Base-by-base conservation (phyloP, 306 rosid species). In the Dalbergia cultrata region DNA sequence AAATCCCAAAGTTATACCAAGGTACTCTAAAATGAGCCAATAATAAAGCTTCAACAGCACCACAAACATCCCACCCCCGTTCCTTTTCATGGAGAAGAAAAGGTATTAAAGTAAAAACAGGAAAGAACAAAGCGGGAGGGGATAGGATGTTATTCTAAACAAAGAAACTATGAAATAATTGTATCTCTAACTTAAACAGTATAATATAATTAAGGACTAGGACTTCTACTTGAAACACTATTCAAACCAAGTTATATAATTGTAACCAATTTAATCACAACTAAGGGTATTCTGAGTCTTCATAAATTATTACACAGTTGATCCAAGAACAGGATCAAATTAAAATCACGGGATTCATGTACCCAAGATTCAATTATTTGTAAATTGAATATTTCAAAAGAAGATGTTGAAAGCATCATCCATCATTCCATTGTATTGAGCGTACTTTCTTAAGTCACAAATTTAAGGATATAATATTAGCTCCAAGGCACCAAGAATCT, bases 61-160 rank as follows among this genome's bases (percentile, higher is more conserved):
- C 96, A 33, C 96, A 93, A 77, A 93, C 96, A 6, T 93, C 87
- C 92, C 59, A 91, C 92, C 93, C 86, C 89, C 34, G 59, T 66
- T 53, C 19, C 0, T 53, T 53, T 53, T 6, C n/a, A 43, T 43
- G 9, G 9, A 16, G 58, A 53, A 53, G 9, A 16, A 16, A 53
- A 53, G 1, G 8, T 53, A 14, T 16, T 7, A 53, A 16, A 53
- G 21, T 16, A 17, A 53, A 53, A 53, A 53, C 9, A 43, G 59
- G 4, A 5, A 16, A 52, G 37, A 44, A 4, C 16, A 58, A 31
- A 0, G 26, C 8, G 11, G 43, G 22, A 59, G 65, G 26, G 17
- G 34, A 60, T 26, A 39, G 6, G 13, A 37, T 21, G 44, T 22
- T 57, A 17, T 74, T 33, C 17, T 60, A 3, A 74, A 44, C 70